Evolutionary conservation across 441 rosid genomes (phyloP).

Genomic region (Populus trichocarpa): DNA sequence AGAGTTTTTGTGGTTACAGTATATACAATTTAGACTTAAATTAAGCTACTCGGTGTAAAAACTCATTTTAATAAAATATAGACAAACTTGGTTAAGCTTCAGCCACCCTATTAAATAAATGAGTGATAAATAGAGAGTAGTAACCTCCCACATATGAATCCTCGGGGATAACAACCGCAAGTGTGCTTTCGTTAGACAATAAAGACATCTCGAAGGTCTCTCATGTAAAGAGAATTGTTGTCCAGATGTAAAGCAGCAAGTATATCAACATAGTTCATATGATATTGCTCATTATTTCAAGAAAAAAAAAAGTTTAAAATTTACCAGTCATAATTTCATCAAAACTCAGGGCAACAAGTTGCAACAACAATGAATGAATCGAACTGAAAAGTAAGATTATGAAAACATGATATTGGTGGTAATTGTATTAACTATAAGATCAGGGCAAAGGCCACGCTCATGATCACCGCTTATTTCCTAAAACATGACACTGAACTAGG

Average conservation of each 20-base stretch:
- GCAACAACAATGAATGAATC: not conserved
- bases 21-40: no score
- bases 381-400: not conserved
- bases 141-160: no score
- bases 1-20: no score
- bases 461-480: constrained; percentile 16
- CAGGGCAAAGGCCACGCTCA: not conserved
- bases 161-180: no score
- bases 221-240: not conserved
- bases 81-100: no score
- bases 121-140: no score
- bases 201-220: not conserved
- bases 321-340: constrained; percentile 5
- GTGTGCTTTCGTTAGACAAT: no score
- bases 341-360: constrained; percentile 19
- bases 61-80: no score
- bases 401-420: not conserved
- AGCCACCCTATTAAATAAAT: no score
- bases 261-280: not conserved
- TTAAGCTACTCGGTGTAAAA: no score
- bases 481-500: constrained; percentile 12
- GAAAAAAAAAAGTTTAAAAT: no score
- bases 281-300: no score
- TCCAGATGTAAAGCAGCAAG: not conserved
- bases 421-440: not conserved